phyloP scores from a whole-genome alignment of 805 yeast species.

The Tetrapisispora namnaoensis region DNA sequence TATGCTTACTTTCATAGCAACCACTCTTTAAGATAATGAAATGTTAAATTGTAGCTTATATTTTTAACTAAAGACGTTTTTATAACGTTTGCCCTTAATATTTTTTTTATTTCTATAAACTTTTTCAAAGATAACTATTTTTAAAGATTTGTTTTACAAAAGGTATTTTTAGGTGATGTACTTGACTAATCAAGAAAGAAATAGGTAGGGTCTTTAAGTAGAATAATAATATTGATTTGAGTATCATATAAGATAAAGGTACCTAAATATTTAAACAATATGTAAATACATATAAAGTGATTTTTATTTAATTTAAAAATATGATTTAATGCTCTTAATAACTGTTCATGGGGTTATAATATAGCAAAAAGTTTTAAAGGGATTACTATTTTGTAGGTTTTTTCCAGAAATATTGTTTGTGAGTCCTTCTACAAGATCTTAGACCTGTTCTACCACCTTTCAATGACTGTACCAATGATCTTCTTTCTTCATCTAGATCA shows the following conservation, averaged over 20 bases:
- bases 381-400: slow-evolving; percentile 29
- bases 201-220: neutral
- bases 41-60: too few species aligned
- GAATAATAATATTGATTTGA: neutral
- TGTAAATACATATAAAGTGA: neutral
- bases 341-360: neutral
- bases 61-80: too few species aligned
- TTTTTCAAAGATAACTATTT: too few species aligned
- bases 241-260: neutral
- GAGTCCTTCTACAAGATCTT: slow-evolving; percentile 85
- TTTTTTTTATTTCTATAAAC: too few species aligned
- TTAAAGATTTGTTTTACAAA: too few species aligned
- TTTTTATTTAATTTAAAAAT: too few species aligned
- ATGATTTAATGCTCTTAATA: neutral
- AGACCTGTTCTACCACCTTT: slow-evolving; percentile 72
- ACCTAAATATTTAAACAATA: neutral
- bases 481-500: slow-evolving; percentile 65
- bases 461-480: slow-evolving; percentile 56
- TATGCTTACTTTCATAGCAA: neutral
- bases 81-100: too few species aligned
- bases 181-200: too few species aligned
- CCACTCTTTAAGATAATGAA: too few species aligned
- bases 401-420: slow-evolving; percentile 60
- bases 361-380: neutral
- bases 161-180: too few species aligned